Evolutionary conservation across 2,329 filamentous ascomycete genomes (phyloP).

Genomic region (Ramularia endophylla): DNA sequence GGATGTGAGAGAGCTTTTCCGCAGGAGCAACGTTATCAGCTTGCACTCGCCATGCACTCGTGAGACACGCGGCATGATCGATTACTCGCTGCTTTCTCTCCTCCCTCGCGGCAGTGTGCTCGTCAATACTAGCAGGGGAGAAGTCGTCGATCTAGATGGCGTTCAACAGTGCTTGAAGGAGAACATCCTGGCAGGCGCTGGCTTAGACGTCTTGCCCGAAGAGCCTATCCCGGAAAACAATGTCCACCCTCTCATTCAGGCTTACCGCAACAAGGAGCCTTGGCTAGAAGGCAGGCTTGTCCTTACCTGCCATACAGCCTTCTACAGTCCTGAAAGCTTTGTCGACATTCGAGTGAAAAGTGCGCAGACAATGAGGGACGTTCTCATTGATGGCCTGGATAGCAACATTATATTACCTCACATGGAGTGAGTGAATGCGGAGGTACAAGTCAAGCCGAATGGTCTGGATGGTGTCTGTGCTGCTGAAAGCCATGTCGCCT

Average conservation of each 20-base stretch:
- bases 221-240: conserved; percentile 28
- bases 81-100: conserved; percentile 26
- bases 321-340: conserved; percentile 26
- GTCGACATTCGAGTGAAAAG: conserved; percentile 25
- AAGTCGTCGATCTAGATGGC: conserved; percentile 28
- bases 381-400: conserved; percentile 21
- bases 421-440: conserved; percentile 24
- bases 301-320: conserved; percentile 28
- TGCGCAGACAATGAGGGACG: conserved; percentile 23
- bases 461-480: no score
- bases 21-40: conserved; percentile 55
- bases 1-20: conserved; percentile 30
- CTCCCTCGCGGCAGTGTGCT: conserved; percentile 25
- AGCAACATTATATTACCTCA: conserved; percentile 24
- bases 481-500: no score
- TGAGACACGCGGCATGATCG: conserved; percentile 44
- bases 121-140: conserved; percentile 29
- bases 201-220: conserved; percentile 29
- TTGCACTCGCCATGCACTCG: conserved; percentile 68
- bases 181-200: conserved; percentile 26
- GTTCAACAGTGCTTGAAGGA: conserved; percentile 26
- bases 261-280: conserved; percentile 31
- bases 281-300: conserved; percentile 39
- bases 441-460: no score
- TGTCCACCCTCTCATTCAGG: conserved; percentile 26